phyloP scores from a whole-genome alignment of 164 flowering plant genomes.

The Tetracentron sinense region DNA sequence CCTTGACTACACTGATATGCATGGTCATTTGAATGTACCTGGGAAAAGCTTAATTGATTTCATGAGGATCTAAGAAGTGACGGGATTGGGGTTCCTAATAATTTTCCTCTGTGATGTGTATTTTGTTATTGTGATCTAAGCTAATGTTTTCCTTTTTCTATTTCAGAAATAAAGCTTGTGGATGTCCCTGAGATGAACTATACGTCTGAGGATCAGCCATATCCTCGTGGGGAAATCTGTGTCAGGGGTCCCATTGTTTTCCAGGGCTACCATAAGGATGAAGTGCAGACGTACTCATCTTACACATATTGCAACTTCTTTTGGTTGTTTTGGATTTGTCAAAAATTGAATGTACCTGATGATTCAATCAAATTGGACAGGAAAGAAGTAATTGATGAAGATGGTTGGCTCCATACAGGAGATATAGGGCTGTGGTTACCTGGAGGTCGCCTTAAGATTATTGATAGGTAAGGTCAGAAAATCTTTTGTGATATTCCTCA shows the following conservation, averaged over 20 bases:
- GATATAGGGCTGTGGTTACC: constrained; percentile 82
- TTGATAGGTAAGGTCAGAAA: constrained; percentile 63
- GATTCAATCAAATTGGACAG: constrained; percentile 37
- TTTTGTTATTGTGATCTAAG: neutral
- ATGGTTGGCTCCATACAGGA: constrained; percentile 95
- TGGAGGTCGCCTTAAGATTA: constrained; percentile 85
- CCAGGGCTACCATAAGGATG: constrained; percentile 84
- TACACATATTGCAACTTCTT: constrained; percentile 3
- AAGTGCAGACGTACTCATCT: constrained; percentile 72
- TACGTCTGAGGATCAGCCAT: constrained; percentile 81
- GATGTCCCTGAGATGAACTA: constrained; percentile 99
- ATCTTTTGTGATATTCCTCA: constrained; percentile 1
- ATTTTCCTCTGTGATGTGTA: neutral
- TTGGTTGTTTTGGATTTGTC: neutral
- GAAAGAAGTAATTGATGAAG: constrained; percentile 81
- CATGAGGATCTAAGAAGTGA: no score
- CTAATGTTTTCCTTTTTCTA: neutral
- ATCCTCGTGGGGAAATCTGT: constrained; percentile 96
- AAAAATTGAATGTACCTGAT: constrained; percentile 2
- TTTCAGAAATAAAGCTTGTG: constrained; percentile 84
- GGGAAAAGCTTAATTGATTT: no score
- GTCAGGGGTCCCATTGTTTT: constrained; percentile 89
- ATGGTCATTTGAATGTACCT: no score
- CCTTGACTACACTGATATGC: no score
- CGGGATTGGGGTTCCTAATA: neutral